Evolutionary conservation across 2,329 filamentous ascomycete genomes (phyloP), one percentile per base, ranked within the genome.

Genomic region (Penicillium freii): DNA sequence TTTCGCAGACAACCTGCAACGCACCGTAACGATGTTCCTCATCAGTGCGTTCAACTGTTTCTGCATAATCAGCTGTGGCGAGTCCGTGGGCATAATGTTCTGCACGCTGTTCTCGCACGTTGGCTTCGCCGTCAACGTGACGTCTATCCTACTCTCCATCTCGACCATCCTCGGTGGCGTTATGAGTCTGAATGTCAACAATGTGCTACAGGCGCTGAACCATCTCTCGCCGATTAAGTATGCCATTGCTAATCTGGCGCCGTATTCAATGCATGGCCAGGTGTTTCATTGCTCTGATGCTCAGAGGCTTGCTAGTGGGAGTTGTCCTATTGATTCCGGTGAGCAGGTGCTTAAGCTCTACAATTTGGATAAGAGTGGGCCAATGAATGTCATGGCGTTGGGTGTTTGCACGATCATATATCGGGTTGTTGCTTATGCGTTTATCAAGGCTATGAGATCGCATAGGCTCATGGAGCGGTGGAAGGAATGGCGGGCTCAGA

Each of bases 1-100:
- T 27, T 80, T 91, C 10, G 88, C 86, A 0, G 82, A 86, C 4
- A 87, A 87, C 0, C 77, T 92, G 11, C 81, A 86, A 6, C 81
- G 84, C 33, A 87, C 85, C 0, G 80, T 76, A 0, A 76, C 81
- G 58, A 84, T 90, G 71, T 89, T 87, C 71, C 89, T 91, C 64
- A 81, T 88, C 42, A 79, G 82, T 51, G 80, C 84, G 2, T 90
- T 88, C 73, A 84, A 87, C 63, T 86, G 85, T 61, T 91, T 92
- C 67, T 88, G 85, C 62, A 84, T 92, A 54, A 87, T 90, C 17
- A 87, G 80, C 53, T 91, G 87, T 66, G 89, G 89, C 27, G 89
- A 92, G 76, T 88, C 85, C 52, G 68, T 92, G 1, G 89, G 89
- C 0, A 91, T 92, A 68, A 85, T 91, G 76, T 92, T 92, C 78